These are phyloP conservation scores for Boletus edulis DNA, from an alignment of 768 basidiomycete genomes.

Conservation along the genomic window DNA sequence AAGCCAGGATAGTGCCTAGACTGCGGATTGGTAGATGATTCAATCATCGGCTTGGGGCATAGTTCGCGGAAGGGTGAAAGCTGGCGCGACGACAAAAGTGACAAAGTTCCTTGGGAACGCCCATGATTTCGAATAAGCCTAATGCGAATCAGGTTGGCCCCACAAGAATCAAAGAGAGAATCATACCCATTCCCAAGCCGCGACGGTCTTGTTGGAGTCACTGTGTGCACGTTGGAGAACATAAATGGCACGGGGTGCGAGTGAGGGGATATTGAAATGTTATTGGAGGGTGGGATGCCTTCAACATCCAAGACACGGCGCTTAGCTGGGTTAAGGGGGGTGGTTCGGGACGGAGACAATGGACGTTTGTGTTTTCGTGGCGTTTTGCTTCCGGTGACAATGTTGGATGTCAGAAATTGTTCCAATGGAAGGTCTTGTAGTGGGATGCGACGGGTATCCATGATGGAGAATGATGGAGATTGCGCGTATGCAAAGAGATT, in stretches of 20 bases:
- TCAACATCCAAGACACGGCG: slow-evolving; percentile 62
- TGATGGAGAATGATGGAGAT: slow-evolving; percentile 12
- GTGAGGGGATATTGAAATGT: slow-evolving; percentile 15
- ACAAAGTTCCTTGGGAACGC: slow-evolving; percentile 5
- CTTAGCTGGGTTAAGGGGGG: slow-evolving; percentile 60
- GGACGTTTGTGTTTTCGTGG: slow-evolving; percentile 55
- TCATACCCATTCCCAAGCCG: slow-evolving; percentile 29
- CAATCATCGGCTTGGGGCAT: slow-evolving; percentile 34
- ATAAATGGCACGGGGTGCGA: slow-evolving; percentile 31
- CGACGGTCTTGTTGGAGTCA: slow-evolving; percentile 35
- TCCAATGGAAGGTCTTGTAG: slow-evolving; percentile 62
- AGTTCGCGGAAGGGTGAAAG: slow-evolving; percentile 16
- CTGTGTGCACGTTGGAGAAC: slow-evolving; percentile 14
- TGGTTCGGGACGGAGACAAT: slow-evolving; percentile 51
- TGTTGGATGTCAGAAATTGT: slow-evolving; percentile 42
- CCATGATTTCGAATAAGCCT: slow-evolving; percentile 14
- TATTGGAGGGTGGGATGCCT: slow-evolving; percentile 40
- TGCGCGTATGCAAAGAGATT: not conserved
- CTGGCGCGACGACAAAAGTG: slow-evolving; percentile 11
- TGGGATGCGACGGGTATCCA: slow-evolving; percentile 41
- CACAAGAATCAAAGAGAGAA: slow-evolving; percentile 23
- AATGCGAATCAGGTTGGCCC: slow-evolving; percentile 35
- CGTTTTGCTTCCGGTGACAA: slow-evolving; percentile 17
- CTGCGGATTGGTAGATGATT: slow-evolving; percentile 44
- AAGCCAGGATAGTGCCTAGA: slow-evolving; percentile 73